Conservation (phyloP, 2,329 filamentous ascomycete species). For the Ophiostoma sp. region DNA sequence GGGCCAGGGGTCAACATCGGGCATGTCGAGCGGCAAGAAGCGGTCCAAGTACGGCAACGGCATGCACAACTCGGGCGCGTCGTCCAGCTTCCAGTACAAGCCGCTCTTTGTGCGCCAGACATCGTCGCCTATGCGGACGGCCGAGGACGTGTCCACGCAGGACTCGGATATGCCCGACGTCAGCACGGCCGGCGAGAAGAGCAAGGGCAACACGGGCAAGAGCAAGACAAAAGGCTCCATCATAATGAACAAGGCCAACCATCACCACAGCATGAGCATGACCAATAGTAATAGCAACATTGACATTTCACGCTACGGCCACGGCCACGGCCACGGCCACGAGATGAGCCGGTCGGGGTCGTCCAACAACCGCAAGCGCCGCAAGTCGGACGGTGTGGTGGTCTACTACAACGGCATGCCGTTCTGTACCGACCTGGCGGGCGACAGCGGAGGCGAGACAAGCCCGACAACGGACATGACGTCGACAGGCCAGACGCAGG, state of each 20-base stretch:
- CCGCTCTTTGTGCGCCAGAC: slow-evolving; percentile 54
- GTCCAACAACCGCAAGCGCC: slow-evolving; percentile 46
- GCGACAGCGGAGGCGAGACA: slow-evolving; percentile 47
- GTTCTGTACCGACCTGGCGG: slow-evolving; percentile 76
- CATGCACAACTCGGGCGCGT: slow-evolving; percentile 37
- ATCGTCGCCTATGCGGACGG: slow-evolving; percentile 44
- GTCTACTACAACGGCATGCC: slow-evolving; percentile 77
- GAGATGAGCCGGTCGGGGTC: slow-evolving; percentile 44
- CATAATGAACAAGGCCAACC: slow-evolving; percentile 34
- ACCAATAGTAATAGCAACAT: not conserved
- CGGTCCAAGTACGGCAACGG: slow-evolving; percentile 34
- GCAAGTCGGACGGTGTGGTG: slow-evolving; percentile 64
- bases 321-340: slow-evolving; percentile 33
- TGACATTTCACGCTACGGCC: not conserved
- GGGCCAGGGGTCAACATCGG: slow-evolving; percentile 35
- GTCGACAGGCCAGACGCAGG: slow-evolving; percentile 40
- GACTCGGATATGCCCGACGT: slow-evolving; percentile 44
- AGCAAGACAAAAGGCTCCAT: slow-evolving; percentile 33
- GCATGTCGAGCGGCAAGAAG: slow-evolving; percentile 36
- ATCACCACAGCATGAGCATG: slow-evolving; percentile 37
- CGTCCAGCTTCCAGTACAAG: slow-evolving; percentile 57
- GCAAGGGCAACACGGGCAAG: slow-evolving; percentile 38
- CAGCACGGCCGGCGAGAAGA: slow-evolving; percentile 32
- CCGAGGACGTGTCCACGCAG: slow-evolving; percentile 38
- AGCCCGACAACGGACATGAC: slow-evolving; percentile 47